phyloP scores from a whole-genome alignment of 2,329 filamentous ascomycete species.

The Emergomyces pasteurianus region DNA sequence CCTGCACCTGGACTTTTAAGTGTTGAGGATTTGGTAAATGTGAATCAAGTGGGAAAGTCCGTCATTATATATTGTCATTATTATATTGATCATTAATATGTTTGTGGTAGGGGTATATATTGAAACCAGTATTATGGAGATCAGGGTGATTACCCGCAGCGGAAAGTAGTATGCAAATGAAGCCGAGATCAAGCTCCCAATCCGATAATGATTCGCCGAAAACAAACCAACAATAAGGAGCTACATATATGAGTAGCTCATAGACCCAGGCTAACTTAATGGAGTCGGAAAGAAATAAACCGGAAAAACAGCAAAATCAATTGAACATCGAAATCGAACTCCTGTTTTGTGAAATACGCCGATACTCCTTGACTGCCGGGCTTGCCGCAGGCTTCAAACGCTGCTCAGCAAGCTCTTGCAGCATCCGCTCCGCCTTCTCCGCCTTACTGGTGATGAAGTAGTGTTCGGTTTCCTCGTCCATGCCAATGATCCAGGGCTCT shows the following conservation, averaged over 20 bases:
- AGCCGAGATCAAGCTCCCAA: background rate
- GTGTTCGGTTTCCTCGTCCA: conserved; percentile 40
- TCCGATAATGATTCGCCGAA: background rate
- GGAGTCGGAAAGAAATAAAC: background rate
- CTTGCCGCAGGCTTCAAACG: conserved; percentile 10
- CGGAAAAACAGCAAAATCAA: conserved; percentile 6
- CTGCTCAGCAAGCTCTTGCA: conserved; percentile 8
- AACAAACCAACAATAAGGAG: background rate
- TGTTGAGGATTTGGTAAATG: background rate
- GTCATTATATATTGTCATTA: background rate
- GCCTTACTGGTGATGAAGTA: conserved; percentile 36
- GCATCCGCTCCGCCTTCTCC: conserved; percentile 10
- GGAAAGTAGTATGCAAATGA: background rate
- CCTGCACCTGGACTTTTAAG: background rate
- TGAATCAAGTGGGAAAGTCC: too few relatives aligned
- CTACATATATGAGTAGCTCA: too few relatives aligned
- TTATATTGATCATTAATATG: background rate
- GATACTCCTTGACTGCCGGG: conserved; percentile 25
- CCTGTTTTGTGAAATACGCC: conserved; percentile 18
- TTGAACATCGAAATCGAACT: conserved; percentile 19
- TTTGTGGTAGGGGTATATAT: background rate
- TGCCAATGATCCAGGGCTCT: conserved; percentile 33
- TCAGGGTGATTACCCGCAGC: background rate
- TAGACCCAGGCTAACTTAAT: background rate
- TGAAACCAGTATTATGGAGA: background rate